Percentiles rank a stretch among this genome's conserved stretches.
Conservation (phyloP, 78 protist genomes). For the Mastigamoeba balamuthi region DNA sequence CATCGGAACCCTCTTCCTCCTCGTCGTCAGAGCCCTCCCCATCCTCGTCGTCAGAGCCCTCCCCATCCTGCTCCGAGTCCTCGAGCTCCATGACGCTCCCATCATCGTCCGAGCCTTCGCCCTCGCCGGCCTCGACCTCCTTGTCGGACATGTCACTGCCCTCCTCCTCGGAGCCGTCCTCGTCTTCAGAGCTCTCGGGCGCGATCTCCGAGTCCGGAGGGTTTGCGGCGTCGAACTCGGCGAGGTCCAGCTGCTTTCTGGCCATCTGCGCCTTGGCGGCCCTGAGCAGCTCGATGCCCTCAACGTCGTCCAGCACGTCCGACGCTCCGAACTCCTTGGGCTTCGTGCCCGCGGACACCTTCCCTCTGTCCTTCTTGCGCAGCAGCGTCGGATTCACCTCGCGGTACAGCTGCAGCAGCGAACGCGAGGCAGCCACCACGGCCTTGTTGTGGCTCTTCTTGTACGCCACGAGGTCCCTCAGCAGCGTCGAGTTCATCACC, state of each 20-base stretch:
- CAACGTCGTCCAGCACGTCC: conserved; percentile 20
- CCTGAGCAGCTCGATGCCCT: conserved; percentile 32
- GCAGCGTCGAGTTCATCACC: conserved; percentile 50
- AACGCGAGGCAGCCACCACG: conserved; percentile 65
- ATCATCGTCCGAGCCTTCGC: too few species aligned
- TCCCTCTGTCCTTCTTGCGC: conserved; percentile 50
- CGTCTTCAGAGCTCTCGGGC: background rate
- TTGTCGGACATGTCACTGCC: conserved; percentile 4
- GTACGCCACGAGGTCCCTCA: conserved; percentile 64
- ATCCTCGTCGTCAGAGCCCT: background rate
- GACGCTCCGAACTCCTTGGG: conserved; percentile 17
- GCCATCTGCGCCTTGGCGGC: conserved; percentile 20
- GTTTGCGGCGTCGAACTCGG: conserved; percentile 18
- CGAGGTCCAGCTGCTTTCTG: conserved; percentile 7
- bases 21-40: background rate
- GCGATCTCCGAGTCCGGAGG: background rate
- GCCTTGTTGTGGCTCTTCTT: conserved; percentile 47
- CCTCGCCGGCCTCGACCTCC: too few species aligned
- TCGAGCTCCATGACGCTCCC: too few species aligned
- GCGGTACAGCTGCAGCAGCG: conserved; percentile 61
- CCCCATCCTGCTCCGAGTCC: conserved; percentile 4
- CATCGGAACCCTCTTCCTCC: background rate
- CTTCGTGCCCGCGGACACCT: background rate
- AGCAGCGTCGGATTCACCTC: conserved; percentile 64
- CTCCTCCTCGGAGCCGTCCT: conserved; percentile 3